A percentile compares a stretch with the other conserved stretches of the same genome.
Conservation (phyloP, 2,329 filamentous ascomycete species). For the Arachnomyces sp. region DNA sequence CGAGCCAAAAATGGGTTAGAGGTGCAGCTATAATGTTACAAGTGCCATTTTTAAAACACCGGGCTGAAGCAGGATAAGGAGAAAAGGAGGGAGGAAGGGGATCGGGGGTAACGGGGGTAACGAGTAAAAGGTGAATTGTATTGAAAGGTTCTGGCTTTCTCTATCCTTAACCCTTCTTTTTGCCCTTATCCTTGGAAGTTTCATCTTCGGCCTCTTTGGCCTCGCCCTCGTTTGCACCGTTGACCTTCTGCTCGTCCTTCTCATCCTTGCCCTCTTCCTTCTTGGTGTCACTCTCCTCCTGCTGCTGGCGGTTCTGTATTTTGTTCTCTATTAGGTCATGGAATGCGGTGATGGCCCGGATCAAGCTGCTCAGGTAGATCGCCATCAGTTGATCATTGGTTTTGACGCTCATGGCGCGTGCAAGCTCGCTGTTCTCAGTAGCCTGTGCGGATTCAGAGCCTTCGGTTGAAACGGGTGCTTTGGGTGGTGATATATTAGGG, state of each 20-base stretch:
- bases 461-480: slow-evolving; percentile 51
- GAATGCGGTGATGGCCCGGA: slow-evolving; percentile 96
- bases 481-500: slow-evolving; percentile 83
- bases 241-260: slow-evolving; percentile 53
- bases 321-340: slow-evolving; percentile 99
- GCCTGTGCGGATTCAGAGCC: slow-evolving; percentile 47
- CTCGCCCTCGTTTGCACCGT: slow-evolving; percentile 43
- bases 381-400: slow-evolving; percentile 98
- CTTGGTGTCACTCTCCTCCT: slow-evolving; percentile 83
- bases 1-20: no score
- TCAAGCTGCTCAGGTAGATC: slow-evolving; percentile 94
- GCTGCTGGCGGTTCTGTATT: slow-evolving; percentile 95
- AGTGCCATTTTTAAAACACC: slow-evolving; percentile 12
- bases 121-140: neutral
- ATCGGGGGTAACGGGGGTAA: neutral
- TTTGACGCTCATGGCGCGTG: slow-evolving; percentile 97
- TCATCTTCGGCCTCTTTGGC: slow-evolving; percentile 46
- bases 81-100: neutral
- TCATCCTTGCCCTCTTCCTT: slow-evolving; percentile 58
- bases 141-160: slow-evolving; percentile 25
- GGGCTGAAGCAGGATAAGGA: neutral
- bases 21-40: no score
- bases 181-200: slow-evolving; percentile 49
- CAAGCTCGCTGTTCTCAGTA: slow-evolving; percentile 69
- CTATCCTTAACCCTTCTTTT: slow-evolving; percentile 50